Conservation (phyloP, 768 basidiomycete genomes). For the Cytidiella melzeri region DNA sequence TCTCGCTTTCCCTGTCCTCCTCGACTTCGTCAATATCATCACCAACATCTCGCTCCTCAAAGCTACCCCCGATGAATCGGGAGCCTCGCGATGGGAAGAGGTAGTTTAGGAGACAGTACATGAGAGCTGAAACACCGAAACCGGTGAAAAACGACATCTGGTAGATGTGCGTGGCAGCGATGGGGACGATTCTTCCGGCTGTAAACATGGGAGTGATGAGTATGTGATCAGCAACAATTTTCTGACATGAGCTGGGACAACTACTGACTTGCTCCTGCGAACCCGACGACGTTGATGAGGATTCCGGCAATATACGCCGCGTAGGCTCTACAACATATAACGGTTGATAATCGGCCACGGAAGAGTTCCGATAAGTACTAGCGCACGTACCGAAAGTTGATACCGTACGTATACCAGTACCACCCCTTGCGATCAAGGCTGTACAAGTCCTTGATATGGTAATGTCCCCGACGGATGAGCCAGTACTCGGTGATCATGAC, state of each 20-base stretch:
- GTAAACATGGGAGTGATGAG: constrained; percentile 1
- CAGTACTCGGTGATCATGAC: constrained; percentile 85
- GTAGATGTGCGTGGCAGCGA: constrained; percentile 68
- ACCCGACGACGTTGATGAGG: constrained; percentile 77
- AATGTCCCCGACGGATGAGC: constrained; percentile 61
- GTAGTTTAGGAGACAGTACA: constrained; percentile 56
- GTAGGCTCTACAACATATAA: constrained; percentile 44
- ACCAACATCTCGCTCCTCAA: constrained; percentile 51
- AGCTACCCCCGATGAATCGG: constrained; percentile 26
- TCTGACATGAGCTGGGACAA: too few species aligned
- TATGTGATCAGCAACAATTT: too few species aligned
- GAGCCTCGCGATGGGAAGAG: constrained; percentile 56
- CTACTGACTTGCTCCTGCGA: constrained; percentile 62
- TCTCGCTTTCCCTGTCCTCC: background rate
- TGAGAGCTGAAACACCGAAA: constrained; percentile 57
- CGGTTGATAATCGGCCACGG: too few species aligned
- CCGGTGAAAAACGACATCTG: constrained; percentile 83
- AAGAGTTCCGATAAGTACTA: background rate
- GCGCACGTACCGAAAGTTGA: constrained; percentile 55
- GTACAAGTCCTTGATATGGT: constrained; percentile 71
- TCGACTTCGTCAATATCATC: constrained; percentile 18
- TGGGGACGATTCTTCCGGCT: constrained; percentile 56
- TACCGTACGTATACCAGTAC: constrained; percentile 71
- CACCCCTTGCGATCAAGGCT: constrained; percentile 46
- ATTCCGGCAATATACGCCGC: constrained; percentile 68